These are phyloP conservation scores for Waltergamsia citrina DNA, from an alignment of 2,329 filamentous ascomycete species.

Conservation along the genomic window DNA sequence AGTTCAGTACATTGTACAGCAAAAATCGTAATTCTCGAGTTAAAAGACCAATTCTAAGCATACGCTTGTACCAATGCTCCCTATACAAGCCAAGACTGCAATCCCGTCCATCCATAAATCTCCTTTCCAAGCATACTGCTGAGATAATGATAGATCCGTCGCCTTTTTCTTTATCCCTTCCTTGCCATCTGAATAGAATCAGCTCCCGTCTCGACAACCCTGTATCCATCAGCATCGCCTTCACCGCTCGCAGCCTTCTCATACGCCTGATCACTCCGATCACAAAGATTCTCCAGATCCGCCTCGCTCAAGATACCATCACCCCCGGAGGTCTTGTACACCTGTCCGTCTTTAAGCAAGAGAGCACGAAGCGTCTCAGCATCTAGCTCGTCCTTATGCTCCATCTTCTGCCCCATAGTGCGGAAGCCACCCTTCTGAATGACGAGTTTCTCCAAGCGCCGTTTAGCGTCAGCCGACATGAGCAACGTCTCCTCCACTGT, in stretches of 20 bases:
- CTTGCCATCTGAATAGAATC: slow-evolving; percentile 37
- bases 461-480: slow-evolving; percentile 82
- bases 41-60: no score
- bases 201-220: slow-evolving; percentile 67
- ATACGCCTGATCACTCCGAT: slow-evolving; percentile 58
- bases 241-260: slow-evolving; percentile 68
- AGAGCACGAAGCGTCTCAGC: slow-evolving; percentile 52
- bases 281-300: slow-evolving; percentile 71
- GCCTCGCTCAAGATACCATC: slow-evolving; percentile 62
- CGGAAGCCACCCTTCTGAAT: slow-evolving; percentile 88
- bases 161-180: slow-evolving; percentile 9
- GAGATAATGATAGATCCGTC: neutral
- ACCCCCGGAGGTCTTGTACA: slow-evolving; percentile 48
- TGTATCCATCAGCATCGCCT: slow-evolving; percentile 62
- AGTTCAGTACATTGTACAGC: neutral
- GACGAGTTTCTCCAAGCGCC: slow-evolving; percentile 84
- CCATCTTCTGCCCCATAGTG: slow-evolving; percentile 54
- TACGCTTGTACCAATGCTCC: no score
- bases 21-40: no score
- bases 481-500: slow-evolving; percentile 87
- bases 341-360: slow-evolving; percentile 62
- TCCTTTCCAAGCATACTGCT: neutral
- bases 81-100: no score
- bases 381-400: slow-evolving; percentile 40
- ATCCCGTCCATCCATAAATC: neutral